Percentiles rank a stretch among this genome's conserved stretches.
Conservation (phyloP, 75 land plant genomes). For the Isoetes taiwanensis region DNA sequence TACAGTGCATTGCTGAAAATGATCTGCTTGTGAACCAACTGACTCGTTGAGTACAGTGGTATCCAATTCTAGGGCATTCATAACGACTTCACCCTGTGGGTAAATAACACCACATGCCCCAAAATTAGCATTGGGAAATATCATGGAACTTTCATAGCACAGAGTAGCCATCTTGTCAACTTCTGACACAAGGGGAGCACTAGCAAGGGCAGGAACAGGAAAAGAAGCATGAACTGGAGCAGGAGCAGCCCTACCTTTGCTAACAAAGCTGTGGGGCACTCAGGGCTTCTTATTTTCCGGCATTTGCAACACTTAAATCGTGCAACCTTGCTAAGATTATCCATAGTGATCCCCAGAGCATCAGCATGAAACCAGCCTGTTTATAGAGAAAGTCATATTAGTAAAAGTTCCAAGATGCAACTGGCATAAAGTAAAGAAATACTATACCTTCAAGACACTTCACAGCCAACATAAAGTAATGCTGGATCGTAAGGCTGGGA, state of each 20-base stretch:
- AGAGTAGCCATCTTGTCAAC: not conserved
- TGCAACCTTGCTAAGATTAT: slow-evolving; percentile 17
- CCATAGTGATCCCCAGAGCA: slow-evolving; percentile 30
- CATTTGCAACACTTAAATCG: slow-evolving; percentile 47
- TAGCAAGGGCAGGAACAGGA: not conserved
- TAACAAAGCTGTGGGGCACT: slow-evolving; percentile 29
- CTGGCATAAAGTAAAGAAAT: not conserved
- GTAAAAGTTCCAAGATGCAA: not conserved
- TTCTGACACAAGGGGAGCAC: not conserved
- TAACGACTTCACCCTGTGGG: not conserved
- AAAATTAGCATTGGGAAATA: slow-evolving; percentile 14
- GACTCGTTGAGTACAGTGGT: not conserved
- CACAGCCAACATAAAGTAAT: slow-evolving; percentile 37
- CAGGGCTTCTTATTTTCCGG: slow-evolving; percentile 20
- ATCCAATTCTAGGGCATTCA: not conserved
- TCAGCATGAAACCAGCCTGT: slow-evolving; percentile 66
- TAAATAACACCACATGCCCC: not conserved
- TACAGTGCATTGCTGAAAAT: too few species aligned
- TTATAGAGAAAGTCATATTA: not conserved
- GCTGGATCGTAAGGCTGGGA: slow-evolving; percentile 16
- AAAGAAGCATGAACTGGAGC: not conserved
- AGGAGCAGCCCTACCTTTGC: too few species aligned
- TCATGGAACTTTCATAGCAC: slow-evolving; percentile 1
- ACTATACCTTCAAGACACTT: slow-evolving; percentile 51
- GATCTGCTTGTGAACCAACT: too few species aligned